Conservation (phyloP, 257 asterid species). For the Nicotiana otophora region DNA sequence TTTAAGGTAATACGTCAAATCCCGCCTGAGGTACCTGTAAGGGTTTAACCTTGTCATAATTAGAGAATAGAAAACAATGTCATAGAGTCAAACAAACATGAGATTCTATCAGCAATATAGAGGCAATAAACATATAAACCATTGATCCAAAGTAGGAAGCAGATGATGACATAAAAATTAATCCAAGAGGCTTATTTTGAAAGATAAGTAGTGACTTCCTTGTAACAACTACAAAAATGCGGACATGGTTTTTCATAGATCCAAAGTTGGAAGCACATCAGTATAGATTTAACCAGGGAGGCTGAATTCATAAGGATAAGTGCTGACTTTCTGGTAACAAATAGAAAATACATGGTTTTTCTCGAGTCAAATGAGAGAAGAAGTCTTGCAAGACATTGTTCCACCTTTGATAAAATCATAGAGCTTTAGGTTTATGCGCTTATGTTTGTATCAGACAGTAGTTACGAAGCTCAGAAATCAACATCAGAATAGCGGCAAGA, state of each 20-base stretch:
- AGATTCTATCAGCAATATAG: not conserved
- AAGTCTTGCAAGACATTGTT: not conserved
- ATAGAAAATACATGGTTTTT: not conserved
- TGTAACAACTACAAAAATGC: not conserved
- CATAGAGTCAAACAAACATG: not conserved
- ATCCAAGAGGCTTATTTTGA: not conserved
- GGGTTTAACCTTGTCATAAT: not conserved
- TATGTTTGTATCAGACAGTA: not conserved
- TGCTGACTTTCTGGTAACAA: too few relatives aligned
- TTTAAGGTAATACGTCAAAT: constrained; percentile 52
- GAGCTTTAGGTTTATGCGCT: not conserved
- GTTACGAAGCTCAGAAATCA: not conserved
- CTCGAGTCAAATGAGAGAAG: not conserved
- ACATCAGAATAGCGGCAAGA: too few relatives aligned
- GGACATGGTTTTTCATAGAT: not conserved
- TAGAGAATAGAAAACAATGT: not conserved
- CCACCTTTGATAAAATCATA: not conserved
- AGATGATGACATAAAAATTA: not conserved
- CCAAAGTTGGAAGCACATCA: not conserved
- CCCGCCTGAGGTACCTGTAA: constrained; percentile 66
- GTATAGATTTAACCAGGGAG: too few relatives aligned
- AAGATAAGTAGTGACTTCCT: not conserved
- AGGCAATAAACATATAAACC: not conserved
- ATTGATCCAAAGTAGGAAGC: not conserved
- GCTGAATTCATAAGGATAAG: not conserved